Percentiles rank a stretch among this genome's conserved stretches.
Conservation (phyloP, 2,329 filamentous ascomycete species). For the Fusarium sarcochroum region DNA sequence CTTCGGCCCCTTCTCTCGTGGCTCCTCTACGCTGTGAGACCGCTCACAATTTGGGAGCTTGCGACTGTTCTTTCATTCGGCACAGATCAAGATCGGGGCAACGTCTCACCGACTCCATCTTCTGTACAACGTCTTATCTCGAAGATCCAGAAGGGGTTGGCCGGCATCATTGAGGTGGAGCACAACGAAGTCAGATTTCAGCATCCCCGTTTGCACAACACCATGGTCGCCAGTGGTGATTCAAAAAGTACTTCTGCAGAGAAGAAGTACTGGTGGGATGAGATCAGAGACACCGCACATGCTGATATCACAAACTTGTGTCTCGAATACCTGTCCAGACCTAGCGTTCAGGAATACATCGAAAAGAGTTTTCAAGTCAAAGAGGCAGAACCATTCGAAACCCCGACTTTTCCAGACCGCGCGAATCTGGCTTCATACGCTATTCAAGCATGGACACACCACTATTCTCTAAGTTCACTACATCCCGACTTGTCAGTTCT, state of each 20-base stretch:
- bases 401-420: constrained; percentile 1
- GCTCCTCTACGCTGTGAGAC: constrained; percentile 15
- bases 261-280: background rate
- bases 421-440: constrained; percentile 5
- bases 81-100: fast-evolving
- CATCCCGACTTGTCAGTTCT: background rate
- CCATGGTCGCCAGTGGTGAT: background rate
- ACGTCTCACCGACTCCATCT: background rate
- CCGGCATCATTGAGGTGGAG: background rate
- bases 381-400: background rate
- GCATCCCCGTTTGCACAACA: background rate
- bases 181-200: constrained; percentile 12
- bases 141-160: background rate
- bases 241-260: fast-evolving
- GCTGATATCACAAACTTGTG: background rate
- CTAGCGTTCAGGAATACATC: background rate
- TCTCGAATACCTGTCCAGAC: background rate
- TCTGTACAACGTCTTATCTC: background rate
- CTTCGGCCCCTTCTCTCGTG: background rate
- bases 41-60: constrained; percentile 15
- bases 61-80: background rate
- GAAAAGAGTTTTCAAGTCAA: background rate
- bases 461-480: background rate
- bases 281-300: background rate
- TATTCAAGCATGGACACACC: constrained; percentile 18